A percentile compares a stretch with the other conserved stretches of the same genome.
Conservation (phyloP, 208 protist species). For the Porcisia hertigi region DNA sequence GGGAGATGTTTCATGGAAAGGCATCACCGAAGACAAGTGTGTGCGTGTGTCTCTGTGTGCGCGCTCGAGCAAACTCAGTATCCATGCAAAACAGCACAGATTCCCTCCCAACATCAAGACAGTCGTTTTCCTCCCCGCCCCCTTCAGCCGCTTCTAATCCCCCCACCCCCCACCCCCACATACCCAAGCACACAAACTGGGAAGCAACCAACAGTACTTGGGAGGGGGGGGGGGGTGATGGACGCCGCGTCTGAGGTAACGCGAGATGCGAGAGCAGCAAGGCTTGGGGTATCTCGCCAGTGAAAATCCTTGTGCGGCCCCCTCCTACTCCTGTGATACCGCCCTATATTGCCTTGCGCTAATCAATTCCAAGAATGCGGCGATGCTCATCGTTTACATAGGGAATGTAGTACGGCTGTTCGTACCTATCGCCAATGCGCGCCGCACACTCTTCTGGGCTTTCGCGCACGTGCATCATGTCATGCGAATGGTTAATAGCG, state of each 20-base stretch:
- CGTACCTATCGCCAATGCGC: constrained; percentile 32
- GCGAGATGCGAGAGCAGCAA: too few relatives aligned
- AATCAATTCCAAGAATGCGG: constrained; percentile 41
- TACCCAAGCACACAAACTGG: neutral
- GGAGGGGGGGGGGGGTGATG: too few relatives aligned
- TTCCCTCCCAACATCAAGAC: neutral
- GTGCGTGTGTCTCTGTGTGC: too few relatives aligned
- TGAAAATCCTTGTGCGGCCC: too few relatives aligned
- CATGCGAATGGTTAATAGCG: constrained; percentile 23
- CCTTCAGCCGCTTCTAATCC: neutral
- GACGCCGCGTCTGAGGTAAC: too few relatives aligned
- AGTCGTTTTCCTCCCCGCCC: neutral
- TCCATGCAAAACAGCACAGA: neutral
- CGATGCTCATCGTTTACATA: constrained; percentile 33
- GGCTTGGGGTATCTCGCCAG: too few relatives aligned
- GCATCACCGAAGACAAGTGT: too few relatives aligned
- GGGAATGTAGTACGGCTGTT: constrained; percentile 40
- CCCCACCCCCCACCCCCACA: neutral
- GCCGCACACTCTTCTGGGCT: constrained; percentile 25
- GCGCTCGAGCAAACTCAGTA: too few relatives aligned
- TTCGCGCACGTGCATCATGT: constrained; percentile 38
- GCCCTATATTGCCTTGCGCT: neutral
- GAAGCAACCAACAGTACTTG: neutral
- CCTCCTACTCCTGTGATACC: too few relatives aligned
- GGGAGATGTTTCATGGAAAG: too few relatives aligned